Evolutionary conservation across 495 filamentous ascomycete species (phyloP).

Genomic region (Podospora pseudopauciseta): DNA sequence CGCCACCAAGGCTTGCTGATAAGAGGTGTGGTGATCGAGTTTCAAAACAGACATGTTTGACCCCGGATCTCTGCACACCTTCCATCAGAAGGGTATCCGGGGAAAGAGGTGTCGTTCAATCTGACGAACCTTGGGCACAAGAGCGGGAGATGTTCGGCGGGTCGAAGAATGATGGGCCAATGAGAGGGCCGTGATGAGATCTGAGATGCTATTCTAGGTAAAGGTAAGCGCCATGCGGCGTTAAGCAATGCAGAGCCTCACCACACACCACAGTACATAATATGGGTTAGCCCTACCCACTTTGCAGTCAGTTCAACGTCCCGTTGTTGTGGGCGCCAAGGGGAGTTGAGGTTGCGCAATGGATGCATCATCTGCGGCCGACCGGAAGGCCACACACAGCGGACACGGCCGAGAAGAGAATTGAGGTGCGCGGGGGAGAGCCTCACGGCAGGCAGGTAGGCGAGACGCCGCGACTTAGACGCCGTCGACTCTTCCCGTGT

Average conservation of each 20-base stretch:
- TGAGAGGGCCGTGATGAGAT: slow-evolving; percentile 16
- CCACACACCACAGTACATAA: not conserved
- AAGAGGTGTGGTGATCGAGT: slow-evolving; percentile 1
- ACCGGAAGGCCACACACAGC: not conserved
- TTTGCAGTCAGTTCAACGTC: slow-evolving; percentile 2
- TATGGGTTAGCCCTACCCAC: not conserved
- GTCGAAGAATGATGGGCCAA: slow-evolving; percentile 18
- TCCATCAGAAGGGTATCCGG: not conserved
- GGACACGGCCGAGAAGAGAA: not conserved
- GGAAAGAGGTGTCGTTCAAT: slow-evolving; percentile 16
- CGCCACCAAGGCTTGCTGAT: slow-evolving; percentile 9
- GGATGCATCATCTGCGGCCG: slow-evolving; percentile 9
- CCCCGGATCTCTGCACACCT: slow-evolving; percentile 12
- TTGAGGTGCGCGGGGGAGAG: not conserved
- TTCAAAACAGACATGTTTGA: slow-evolving; percentile 18
- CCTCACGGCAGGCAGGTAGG: not conserved
- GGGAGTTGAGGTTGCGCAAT: slow-evolving; percentile 9
- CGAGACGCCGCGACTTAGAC: not conserved
- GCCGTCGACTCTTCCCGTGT: not conserved
- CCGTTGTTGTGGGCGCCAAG: slow-evolving; percentile 20
- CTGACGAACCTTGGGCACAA: slow-evolving; percentile 4
- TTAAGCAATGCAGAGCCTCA: slow-evolving; percentile 21
- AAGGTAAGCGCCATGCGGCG: slow-evolving; percentile 28
- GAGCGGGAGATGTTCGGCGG: slow-evolving; percentile 7
- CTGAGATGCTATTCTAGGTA: slow-evolving; percentile 9